Conservation (phyloP, 176 grass and related monocot species). For the Oryza australiensis region DNA sequence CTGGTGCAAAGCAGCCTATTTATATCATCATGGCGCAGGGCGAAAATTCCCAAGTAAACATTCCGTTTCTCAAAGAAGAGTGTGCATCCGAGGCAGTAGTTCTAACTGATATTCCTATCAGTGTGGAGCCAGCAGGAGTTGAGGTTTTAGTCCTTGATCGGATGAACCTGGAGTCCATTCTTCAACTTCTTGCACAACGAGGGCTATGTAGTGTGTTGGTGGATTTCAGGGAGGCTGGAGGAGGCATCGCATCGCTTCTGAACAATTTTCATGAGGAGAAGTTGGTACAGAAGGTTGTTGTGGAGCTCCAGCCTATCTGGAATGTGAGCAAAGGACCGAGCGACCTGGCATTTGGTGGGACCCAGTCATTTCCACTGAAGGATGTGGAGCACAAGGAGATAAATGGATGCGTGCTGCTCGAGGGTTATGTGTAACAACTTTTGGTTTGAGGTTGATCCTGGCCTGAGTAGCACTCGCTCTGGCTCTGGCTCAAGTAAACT, state of each 20-base stretch:
- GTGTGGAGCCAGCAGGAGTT: slow-evolving; percentile 49
- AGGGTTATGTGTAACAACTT: slow-evolving; percentile 60
- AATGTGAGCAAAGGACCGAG: slow-evolving; percentile 20
- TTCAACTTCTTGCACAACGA: slow-evolving; percentile 44
- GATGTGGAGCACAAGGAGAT: slow-evolving; percentile 48
- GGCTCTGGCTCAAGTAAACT: background rate
- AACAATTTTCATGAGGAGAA: slow-evolving; percentile 53
- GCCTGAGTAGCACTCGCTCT: background rate
- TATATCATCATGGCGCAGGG: slow-evolving; percentile 65
- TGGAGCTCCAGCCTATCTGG: slow-evolving; percentile 70
- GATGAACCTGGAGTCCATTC: slow-evolving; percentile 56
- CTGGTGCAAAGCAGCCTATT: slow-evolving; percentile 66
- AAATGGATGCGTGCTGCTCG: slow-evolving; percentile 54
- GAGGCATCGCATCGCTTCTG: slow-evolving; percentile 46
- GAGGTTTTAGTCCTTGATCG: slow-evolving; percentile 47
- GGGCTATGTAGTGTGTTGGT: slow-evolving; percentile 73
- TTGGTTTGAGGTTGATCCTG: background rate
- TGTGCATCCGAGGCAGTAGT: slow-evolving; percentile 47
- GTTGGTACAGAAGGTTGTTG: slow-evolving; percentile 77
- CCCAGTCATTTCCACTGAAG: slow-evolving; percentile 52
- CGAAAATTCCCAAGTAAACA: slow-evolving; percentile 32
- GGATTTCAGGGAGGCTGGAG: slow-evolving; percentile 57
- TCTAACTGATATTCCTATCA: slow-evolving; percentile 49
- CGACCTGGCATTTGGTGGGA: slow-evolving; percentile 45
- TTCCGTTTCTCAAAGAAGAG: slow-evolving; percentile 52